Base-by-base conservation (phyloP, 306 rosid genomes). In the Acacia crassicarpa region DNA sequence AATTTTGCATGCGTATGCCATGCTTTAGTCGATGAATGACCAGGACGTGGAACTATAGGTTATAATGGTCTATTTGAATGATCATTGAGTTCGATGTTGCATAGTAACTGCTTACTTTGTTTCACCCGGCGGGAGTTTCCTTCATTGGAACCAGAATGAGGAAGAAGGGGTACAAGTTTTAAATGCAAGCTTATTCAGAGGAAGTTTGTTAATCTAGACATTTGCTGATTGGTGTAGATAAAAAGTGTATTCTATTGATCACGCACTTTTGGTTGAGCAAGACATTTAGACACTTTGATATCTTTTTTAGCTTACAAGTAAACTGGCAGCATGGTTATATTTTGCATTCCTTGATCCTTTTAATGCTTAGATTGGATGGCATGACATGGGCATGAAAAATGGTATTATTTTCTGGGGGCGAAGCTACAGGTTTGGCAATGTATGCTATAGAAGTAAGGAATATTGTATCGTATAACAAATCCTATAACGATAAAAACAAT, bases 91-190 rank as follows among this genome's bases (percentile, higher is more conserved):
- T 27, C 53, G 9, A 4, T 41, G 40, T 56, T 59, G 43, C 38
- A 20, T 49, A 78, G 43, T 32, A 33, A 67, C 66, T 49, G 78
- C 67, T 30, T 43, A 33, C 48, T 20, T 78, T 63, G 53, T 65
- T 65, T 41, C 65, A 41, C 43, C 30, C 4, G 77, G 45, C 76
- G 66, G 35, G 45, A 61, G 46, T 11, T 59, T 81, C 82, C 23
- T 56, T 61, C n/a, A 16, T 46, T 15, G 44, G 23, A 46, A 59
- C 33, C 81, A n/a, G 63, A 69, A 44, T 68, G 33, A 23, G 33
- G 16, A 48, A 38, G 19, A 35, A 61, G 38, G 27, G 8, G 61
- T 48, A 23, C 33, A 17, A 9, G 30, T 9, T 22, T 22, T 3
- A 22, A 58, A 9, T 49, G 3, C 15, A 58, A 58, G 9, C 65